Evolutionary conservation across 495 filamentous ascomycete genomes (phyloP).

Genomic region (Penicillium mononematosum): DNA sequence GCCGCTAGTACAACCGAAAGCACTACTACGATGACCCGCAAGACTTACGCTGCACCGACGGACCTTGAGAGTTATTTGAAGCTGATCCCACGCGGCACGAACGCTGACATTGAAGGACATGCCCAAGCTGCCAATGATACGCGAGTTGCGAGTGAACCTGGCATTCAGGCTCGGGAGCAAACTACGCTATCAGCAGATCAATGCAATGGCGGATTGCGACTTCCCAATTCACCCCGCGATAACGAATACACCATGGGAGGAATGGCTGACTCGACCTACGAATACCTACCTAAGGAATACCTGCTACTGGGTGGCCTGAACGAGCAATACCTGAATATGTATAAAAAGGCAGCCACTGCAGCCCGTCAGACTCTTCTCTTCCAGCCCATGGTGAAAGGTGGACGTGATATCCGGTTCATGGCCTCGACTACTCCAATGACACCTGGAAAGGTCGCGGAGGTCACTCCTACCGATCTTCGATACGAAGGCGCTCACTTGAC

Average conservation of each 20-base stretch:
- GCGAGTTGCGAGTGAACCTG: background rate
- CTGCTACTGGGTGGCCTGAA: slow-evolving; percentile 78
- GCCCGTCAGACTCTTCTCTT: slow-evolving; percentile 77
- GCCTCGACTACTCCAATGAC: slow-evolving; percentile 52
- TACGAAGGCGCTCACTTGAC: slow-evolving; percentile 74
- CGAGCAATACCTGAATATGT: slow-evolving; percentile 79
- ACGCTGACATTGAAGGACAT: slow-evolving; percentile 23
- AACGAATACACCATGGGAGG: slow-evolving; percentile 72
- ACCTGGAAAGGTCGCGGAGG: slow-evolving; percentile 20
- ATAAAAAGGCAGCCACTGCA: slow-evolving; percentile 66
- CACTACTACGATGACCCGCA: slow-evolving; percentile 13
- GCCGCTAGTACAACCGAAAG: slow-evolving; percentile 1
- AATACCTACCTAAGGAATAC: slow-evolving; percentile 85
- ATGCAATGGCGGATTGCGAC: slow-evolving; percentile 33
- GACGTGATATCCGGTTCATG: slow-evolving; percentile 73
- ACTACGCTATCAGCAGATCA: slow-evolving; percentile 11
- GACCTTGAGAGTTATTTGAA: slow-evolving; percentile 30
- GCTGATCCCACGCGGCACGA: slow-evolving; percentile 20
- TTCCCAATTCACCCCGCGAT: slow-evolving; percentile 21
- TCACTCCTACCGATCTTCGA: slow-evolving; percentile 29
- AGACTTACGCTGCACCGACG: slow-evolving; percentile 22
- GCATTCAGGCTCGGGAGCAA: background rate
- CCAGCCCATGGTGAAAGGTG: slow-evolving; percentile 75
- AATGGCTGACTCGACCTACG: slow-evolving; percentile 86
- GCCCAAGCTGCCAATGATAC: slow-evolving; percentile 31